phyloP scores from a whole-genome alignment of 2,329 filamentous ascomycete genomes.

The Talaromyces atroroseus region DNA sequence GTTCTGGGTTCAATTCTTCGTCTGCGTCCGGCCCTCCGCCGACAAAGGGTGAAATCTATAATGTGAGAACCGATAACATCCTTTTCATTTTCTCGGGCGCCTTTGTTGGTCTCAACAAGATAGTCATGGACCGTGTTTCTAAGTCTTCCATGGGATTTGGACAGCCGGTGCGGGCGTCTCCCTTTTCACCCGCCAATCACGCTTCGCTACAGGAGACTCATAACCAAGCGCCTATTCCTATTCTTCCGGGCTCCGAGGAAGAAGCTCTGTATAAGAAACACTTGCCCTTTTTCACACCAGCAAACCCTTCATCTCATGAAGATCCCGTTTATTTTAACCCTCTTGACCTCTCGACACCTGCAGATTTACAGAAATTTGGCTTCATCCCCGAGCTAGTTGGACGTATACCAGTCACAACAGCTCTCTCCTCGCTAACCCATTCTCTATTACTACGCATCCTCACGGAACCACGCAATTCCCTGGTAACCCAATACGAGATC shows the following conservation, averaged over 20 bases:
- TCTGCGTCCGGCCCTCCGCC: constrained; percentile 26
- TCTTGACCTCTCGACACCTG: constrained; percentile 67
- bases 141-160: constrained; percentile 88
- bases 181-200: constrained; percentile 25
- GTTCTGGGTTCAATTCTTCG: constrained; percentile 18
- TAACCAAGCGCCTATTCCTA: constrained; percentile 41
- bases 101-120: constrained; percentile 86
- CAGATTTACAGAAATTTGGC: constrained; percentile 76
- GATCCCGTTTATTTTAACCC: constrained; percentile 50
- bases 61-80: constrained; percentile 90
- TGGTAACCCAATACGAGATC: constrained; percentile 82
- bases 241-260: constrained; percentile 60
- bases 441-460: constrained; percentile 74
- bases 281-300: constrained; percentile 56
- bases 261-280: constrained; percentile 56
- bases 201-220: constrained; percentile 18
- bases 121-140: constrained; percentile 78
- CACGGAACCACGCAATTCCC: constrained; percentile 83
- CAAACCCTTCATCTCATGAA: constrained; percentile 37
- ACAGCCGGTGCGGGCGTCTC: constrained; percentile 62
- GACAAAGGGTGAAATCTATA: constrained; percentile 56
- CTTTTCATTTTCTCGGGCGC: constrained; percentile 95
- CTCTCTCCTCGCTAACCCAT: constrained; percentile 68
- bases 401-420: constrained; percentile 85
- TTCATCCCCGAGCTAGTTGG: constrained; percentile 95